phyloP scores from a whole-genome alignment of 2,329 filamentous ascomycete genomes.

The Alternaria triticimaculans region DNA sequence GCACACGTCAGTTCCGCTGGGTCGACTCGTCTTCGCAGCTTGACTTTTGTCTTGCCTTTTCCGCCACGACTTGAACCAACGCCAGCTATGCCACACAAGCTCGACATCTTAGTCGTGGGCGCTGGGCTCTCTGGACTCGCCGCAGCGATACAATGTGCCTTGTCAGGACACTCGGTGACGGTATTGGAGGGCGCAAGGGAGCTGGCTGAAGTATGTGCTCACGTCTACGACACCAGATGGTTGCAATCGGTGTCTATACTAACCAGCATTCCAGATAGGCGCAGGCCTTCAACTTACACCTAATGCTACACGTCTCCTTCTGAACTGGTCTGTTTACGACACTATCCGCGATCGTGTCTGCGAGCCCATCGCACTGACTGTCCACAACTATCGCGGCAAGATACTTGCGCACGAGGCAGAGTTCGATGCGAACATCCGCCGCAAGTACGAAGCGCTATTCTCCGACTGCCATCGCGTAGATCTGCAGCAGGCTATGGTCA shows the following conservation, averaged over 20 bases:
- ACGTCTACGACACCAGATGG: not conserved
- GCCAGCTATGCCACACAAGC: conserved; percentile 2
- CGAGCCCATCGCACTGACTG: conserved; percentile 58
- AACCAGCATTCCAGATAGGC: conserved; percentile 34
- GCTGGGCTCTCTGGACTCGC: conserved; percentile 54
- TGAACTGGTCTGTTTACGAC: conserved; percentile 59
- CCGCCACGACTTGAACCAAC: not conserved
- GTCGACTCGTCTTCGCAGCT: not conserved
- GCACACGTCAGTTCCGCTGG: not conserved
- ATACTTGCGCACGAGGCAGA: conserved; percentile 58
- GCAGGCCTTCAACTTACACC: conserved; percentile 47
- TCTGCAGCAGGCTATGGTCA: conserved; percentile 61
- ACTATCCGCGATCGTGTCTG: conserved; percentile 46
- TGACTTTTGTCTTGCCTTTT: not conserved
- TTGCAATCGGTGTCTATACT: not conserved
- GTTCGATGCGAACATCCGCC: conserved; percentile 62
- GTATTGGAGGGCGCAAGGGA: conserved; percentile 52
- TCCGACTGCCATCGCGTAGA: conserved; percentile 68
- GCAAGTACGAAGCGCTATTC: conserved; percentile 65
- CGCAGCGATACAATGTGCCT: conserved; percentile 52
- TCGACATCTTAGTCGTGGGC: conserved; percentile 43
- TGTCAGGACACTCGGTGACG: conserved; percentile 50
- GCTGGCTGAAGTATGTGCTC: conserved; percentile 50
- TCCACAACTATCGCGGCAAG: conserved; percentile 61
- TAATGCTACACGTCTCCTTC: conserved; percentile 57